Percentiles rank a stretch among this genome's conserved stretches.
phyloP scores from a whole-genome alignment of 441 rosid species.

The Adansonia rubrostipa region DNA sequence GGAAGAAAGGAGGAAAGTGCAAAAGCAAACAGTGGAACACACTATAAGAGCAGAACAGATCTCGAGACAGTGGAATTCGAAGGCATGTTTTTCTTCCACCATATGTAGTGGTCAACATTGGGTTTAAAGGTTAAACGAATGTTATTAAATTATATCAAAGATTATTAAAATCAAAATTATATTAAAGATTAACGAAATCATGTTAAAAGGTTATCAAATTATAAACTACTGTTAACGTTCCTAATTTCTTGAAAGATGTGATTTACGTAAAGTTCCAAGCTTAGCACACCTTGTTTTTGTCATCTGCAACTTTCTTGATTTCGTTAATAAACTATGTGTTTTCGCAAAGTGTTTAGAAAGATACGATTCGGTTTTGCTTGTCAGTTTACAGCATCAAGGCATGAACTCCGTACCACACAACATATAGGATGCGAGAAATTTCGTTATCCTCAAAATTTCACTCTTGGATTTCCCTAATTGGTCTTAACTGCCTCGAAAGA shows the following conservation, averaged over 20 bases:
- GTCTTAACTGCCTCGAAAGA: background rate
- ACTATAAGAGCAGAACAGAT: no score
- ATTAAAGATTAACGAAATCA: no score
- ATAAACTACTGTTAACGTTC: background rate
- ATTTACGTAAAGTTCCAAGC: background rate
- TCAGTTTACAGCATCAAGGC: constrained; percentile 11
- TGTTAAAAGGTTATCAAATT: background rate
- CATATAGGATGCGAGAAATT: background rate
- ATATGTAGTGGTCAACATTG: no score
- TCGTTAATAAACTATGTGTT: background rate
- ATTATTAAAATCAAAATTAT: no score
- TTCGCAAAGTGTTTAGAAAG: background rate
- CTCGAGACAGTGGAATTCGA: no score
- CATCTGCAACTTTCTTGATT: constrained; percentile 1
- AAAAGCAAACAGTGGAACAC: no score
- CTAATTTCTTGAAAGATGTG: constrained; percentile 4
- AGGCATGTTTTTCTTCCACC: no score
- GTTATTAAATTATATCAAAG: no score
- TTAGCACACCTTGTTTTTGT: background rate
- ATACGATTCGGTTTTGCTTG: constrained; percentile 8
- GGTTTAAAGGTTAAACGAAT: no score
- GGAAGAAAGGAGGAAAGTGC: no score
- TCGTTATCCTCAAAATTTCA: background rate
- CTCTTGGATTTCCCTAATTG: constrained; percentile 14
- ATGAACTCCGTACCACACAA: no score